Evolutionary conservation across 2,329 filamentous ascomycete genomes (phyloP), one percentile per base, ranked within the genome.

Genomic region (Diaporthe helianthi): DNA sequence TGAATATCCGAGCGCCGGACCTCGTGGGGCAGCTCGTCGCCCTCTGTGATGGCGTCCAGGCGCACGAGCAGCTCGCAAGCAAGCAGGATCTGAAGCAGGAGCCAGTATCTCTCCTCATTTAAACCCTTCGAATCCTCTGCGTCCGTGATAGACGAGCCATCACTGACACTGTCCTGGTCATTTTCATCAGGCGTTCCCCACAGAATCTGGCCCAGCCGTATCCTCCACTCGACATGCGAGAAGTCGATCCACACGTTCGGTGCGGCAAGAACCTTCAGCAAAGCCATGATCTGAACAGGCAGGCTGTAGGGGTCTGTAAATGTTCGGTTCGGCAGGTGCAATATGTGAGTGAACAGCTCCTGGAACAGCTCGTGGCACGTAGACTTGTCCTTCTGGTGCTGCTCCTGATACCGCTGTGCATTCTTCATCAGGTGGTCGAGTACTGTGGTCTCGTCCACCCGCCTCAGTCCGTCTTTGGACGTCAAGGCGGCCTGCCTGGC

Each of bases 221-320:
- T 90, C 46, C 91, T 86, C 90, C 90, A 93, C 76, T 93, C 91
- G 8, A 93, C 89, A 38, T 89, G 84, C 24, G 90, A 91, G 73
- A 93, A 91, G 78, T 93, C 90, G 64, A 91, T 85, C 91, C 91
- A 93, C 54, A 92, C 86, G 68, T 90, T 90, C 66, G 89, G 84
- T 9, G 87, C 81, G 0, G 86, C 87, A 53, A 93, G 83, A 12
- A 91, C 86, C 75, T 88, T 88, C 54, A 93, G 84, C 22, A 93
- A 80, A 4, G 89, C 86, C 73, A 90, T 84, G 68, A 93, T 92
- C 76, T 93, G 91, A 44, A 92, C 89, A 52, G 89, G 85, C 24
- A 93, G 80, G 66, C 90, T 87, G 74, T 87, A 86, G 5, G 86
- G 87, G 74, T 90, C 86, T 36, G 83, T 81, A 75, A 81, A 84